Base-by-base conservation (phyloP, 208 protist genomes). In the Porcisia deanei region DNA sequence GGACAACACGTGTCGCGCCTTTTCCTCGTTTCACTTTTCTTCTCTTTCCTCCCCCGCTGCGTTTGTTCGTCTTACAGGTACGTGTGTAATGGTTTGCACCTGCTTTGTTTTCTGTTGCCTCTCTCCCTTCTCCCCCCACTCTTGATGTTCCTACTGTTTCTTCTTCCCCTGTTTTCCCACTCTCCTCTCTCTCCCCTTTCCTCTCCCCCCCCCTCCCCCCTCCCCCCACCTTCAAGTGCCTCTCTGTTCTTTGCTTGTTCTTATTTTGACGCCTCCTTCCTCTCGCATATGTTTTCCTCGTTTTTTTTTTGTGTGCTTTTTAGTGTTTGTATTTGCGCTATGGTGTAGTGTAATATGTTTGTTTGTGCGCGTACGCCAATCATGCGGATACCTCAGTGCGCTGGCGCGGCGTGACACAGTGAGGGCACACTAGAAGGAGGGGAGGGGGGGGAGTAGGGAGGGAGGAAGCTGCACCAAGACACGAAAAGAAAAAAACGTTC, bases 1-100 rank as follows among this genome's bases (percentile, higher is more conserved):
- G 34, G 34, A 39, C 2, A 16, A 65, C 7, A 45, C 16, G 63
- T 68, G 12, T 22, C 41, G 1, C 16, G 43, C 25, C 53, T 41
- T 9, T 49, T 72, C 34, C 12, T 10, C 5, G 34, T 43, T 41
- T 53, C 12, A 73, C 72, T 58, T 76, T 76, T 30, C 57, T 41
- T 67, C 72, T 64, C 53, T 79, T 18, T 34, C 20, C 49, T 1
- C 60, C 20, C 49, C 34, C 60, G 5, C 10, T 52, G 47, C 10
- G 47, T 52, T 5, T 52, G 5, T 52, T 52, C 47, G 5, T 52
- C 47, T 52, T 52, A 14, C 47, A 14, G 5, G 47, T 52, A 52
- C 8, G 10, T 52, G 47, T 52, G 47, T 52, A 52, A 52, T 52
- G 47, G 47, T 52, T 12, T 52, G 47, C 10, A 14, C 47, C 47